Evolutionary conservation across 1,139 yeast species (phyloP), one percentile per base, ranked within the genome.

Genomic region (Zygoascus hellenicus): DNA sequence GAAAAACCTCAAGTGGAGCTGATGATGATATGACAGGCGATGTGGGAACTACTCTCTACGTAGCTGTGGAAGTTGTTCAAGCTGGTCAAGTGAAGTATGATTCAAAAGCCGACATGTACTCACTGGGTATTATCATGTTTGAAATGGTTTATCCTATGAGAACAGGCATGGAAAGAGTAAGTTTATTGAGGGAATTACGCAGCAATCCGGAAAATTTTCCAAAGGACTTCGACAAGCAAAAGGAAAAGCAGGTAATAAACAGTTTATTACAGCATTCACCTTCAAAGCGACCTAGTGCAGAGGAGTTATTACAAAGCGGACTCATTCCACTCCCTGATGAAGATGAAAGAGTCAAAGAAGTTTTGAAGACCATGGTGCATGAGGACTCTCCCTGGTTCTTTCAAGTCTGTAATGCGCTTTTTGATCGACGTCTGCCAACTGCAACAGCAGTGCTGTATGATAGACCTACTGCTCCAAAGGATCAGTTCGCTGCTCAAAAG

Each of bases 41-140:
- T 30, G 89, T 92, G 32, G 98, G 98, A 2, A 94, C 99, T 0
- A 81, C 94, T 0, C 74, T 92, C 41, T 94, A 94, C 61, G 94
- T 92, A 46, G 98, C 98, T 0, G 80, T 80, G 28, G 99, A 94
- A 61, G 42, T 49, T 17, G 40, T 42, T 14, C 30, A 42, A n/a
- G 35, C 40, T 2, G 54, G 53, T 9, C 48, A 46, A 7, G 43
- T 49, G 19, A 51, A 49, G 28, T 92, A 92, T 62, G 83, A 89
- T 60, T 95, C 86, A 54, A 92, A 92, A 57, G 95, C 92, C 19
- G 98, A 94, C 63, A 83, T 94, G 87, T 94, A 89, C 63, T 89
- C 98, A 0, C 67, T 94, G 45, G 98, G 98, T 3, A 79, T 94
- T 29, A 92, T 94, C 2, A 88, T 92, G 62, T 92, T 92, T 64